Percentiles rank a stretch among this genome's conserved stretches.
These are phyloP conservation scores for Cytospora piceae DNA, from an alignment of 2,329 filamentous ascomycete species.

Conservation along the genomic window DNA sequence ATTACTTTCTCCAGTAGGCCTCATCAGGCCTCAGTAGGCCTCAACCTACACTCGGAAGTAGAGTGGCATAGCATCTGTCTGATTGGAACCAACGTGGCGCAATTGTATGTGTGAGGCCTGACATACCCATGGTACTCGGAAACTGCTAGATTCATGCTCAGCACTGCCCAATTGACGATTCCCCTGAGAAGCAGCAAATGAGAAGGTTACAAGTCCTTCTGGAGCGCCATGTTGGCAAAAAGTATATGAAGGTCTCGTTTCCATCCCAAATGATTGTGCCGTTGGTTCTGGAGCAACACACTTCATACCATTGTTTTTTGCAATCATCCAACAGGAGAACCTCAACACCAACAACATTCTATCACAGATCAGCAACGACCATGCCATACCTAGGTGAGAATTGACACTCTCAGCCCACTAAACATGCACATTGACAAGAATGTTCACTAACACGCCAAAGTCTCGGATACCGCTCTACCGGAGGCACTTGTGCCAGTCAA, in stretches of 20 bases:
- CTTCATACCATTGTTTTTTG: neutral
- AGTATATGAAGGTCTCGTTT: neutral
- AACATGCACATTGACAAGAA: too few species aligned
- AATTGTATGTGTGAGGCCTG: neutral
- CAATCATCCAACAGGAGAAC: neutral
- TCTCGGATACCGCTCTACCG: neutral
- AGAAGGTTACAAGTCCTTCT: neutral
- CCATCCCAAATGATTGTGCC: neutral
- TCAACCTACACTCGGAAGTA: neutral
- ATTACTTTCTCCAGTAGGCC: neutral
- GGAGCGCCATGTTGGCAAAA: neutral
- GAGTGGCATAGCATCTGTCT: neutral
- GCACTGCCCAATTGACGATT: neutral
- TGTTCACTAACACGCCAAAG: neutral
- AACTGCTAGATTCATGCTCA: neutral
- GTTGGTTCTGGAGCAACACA: neutral
- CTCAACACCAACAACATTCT: neutral
- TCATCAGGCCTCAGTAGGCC: neutral
- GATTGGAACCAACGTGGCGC: conserved; percentile 1
- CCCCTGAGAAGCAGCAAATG: neutral
- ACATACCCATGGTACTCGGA: neutral
- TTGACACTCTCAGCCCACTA: too few species aligned
- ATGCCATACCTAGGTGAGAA: neutral
- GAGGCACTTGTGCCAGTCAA: neutral
- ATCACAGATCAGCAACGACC: neutral